Conservation (phyloP, 805 yeast genomes). For the Candida berthetii region DNA sequence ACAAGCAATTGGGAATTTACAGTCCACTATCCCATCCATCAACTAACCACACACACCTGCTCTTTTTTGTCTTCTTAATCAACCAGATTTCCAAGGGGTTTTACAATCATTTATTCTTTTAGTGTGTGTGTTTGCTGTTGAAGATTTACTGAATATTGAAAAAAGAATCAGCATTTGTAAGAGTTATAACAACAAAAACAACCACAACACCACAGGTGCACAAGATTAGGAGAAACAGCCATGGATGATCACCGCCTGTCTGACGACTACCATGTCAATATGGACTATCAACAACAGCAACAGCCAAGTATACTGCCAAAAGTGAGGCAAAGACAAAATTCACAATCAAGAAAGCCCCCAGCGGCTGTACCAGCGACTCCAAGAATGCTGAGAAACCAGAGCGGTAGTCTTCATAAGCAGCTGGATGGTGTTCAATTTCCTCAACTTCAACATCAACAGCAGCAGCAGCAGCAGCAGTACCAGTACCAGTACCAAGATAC, state of each 20-base stretch:
- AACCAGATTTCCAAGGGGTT: too few species aligned
- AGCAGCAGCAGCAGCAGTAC: neutral
- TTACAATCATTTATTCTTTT: too few species aligned
- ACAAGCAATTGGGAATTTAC: too few species aligned
- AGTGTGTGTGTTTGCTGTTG: too few species aligned
- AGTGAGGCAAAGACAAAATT: slow-evolving; percentile 13
- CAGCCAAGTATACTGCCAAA: slow-evolving; percentile 14
- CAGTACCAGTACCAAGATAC: slow-evolving; percentile 3
- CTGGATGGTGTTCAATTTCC: neutral
- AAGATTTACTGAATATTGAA: too few species aligned
- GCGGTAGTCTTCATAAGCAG: slow-evolving; percentile 26
- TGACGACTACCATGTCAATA: slow-evolving; percentile 17
- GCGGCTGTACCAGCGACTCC: slow-evolving; percentile 57
- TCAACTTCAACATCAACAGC: slow-evolving; percentile 5
- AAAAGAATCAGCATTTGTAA: too few species aligned
- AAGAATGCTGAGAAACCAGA: slow-evolving; percentile 56
- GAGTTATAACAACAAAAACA: neutral
- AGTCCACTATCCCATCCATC: too few species aligned
- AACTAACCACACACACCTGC: too few species aligned
- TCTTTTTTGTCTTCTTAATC: too few species aligned
- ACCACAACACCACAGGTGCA: neutral
- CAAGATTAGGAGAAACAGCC: neutral
- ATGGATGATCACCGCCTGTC: neutral
- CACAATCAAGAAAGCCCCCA: slow-evolving; percentile 10
- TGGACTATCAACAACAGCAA: slow-evolving; percentile 12